These are phyloP conservation scores for Sodiomyces alkalinus DNA, from an alignment of 2,329 filamentous ascomycete genomes.

Conservation along the genomic window DNA sequence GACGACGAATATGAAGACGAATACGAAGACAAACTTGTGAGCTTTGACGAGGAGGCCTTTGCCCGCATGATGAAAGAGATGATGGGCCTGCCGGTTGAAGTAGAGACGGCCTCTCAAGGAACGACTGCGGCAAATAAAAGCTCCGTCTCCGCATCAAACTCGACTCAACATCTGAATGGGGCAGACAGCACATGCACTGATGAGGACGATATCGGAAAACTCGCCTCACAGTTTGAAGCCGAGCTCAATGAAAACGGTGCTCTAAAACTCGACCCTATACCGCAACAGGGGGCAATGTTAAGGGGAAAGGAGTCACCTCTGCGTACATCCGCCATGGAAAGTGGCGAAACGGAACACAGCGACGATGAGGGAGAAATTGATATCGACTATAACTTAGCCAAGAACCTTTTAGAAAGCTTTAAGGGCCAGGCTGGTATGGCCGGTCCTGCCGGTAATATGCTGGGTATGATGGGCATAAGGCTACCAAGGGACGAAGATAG, in stretches of 20 bases:
- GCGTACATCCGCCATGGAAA: background rate
- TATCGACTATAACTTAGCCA: constrained; percentile 75
- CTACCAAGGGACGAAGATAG: constrained; percentile 67
- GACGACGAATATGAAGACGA: constrained; percentile 41
- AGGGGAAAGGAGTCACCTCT: constrained; percentile 8
- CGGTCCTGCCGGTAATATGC: constrained; percentile 75
- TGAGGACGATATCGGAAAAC: constrained; percentile 43
- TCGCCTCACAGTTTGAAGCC: constrained; percentile 55
- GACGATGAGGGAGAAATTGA: constrained; percentile 53
- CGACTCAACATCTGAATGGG: no score
- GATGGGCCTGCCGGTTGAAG: constrained; percentile 62
- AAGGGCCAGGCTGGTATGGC: constrained; percentile 76
- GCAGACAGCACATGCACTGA: no score
- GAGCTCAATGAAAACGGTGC: constrained; percentile 58
- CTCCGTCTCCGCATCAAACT: background rate
- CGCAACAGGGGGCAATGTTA: constrained; percentile 15
- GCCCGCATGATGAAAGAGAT: constrained; percentile 80
- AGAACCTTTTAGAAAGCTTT: constrained; percentile 84
- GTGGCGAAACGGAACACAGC: constrained; percentile 31
- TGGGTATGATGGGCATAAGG: constrained; percentile 71
- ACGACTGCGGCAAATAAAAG: constrained; percentile 6
- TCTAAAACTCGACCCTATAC: constrained; percentile 33
- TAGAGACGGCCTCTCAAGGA: no score
- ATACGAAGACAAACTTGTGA: constrained; percentile 59
- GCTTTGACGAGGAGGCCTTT: constrained; percentile 76